Evolutionary conservation across 371 early-diverging fungal genomes (phyloP).

Genomic region (Mucor circinelloides): DNA sequence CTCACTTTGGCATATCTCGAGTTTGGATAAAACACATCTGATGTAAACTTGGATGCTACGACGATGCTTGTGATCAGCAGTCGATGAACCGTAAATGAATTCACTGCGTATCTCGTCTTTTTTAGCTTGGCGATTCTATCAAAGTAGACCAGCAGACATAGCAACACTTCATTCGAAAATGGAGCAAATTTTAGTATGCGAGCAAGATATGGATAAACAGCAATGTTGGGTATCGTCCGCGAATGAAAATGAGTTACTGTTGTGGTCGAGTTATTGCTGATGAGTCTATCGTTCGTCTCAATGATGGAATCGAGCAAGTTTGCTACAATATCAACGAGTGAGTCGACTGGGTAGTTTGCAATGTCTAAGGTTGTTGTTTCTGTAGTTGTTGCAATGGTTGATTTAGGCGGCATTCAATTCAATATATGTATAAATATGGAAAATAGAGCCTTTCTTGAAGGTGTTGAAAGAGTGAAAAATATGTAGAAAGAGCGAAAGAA

Average conservation of each 20-base stretch:
- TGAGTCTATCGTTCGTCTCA: conserved; percentile 68
- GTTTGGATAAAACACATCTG: conserved; percentile 82
- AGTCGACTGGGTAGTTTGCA: conserved; percentile 38
- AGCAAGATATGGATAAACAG: conserved; percentile 64
- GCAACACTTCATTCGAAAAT: conserved; percentile 74
- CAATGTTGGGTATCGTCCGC: conserved; percentile 75
- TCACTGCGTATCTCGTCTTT: conserved; percentile 55
- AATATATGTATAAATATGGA: conserved; percentile 2
- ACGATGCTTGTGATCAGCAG: conserved; percentile 78
- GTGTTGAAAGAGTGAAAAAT: not conserved
- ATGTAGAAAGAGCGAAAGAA: not conserved
- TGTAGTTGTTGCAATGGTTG: not conserved
- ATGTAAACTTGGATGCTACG: conserved; percentile 83
- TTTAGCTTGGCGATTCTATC: conserved; percentile 73
- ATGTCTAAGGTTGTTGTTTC: conserved; percentile 28
- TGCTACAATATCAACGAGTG: conserved; percentile 49
- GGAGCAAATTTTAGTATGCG: conserved; percentile 80
- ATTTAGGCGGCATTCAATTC: conserved; percentile 9
- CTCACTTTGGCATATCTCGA: conserved; percentile 72
- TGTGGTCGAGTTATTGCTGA: conserved; percentile 48
- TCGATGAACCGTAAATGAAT: conserved; percentile 81
- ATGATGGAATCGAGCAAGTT: conserved; percentile 58
- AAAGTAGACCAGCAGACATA: conserved; percentile 82
- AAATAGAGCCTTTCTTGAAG: not conserved
- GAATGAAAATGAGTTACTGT: conserved; percentile 80